Evolutionary conservation across 169 alveolate species (phyloP), one percentile per base, ranked within the genome.

Genomic region (Eimeria brunetti): DNA sequence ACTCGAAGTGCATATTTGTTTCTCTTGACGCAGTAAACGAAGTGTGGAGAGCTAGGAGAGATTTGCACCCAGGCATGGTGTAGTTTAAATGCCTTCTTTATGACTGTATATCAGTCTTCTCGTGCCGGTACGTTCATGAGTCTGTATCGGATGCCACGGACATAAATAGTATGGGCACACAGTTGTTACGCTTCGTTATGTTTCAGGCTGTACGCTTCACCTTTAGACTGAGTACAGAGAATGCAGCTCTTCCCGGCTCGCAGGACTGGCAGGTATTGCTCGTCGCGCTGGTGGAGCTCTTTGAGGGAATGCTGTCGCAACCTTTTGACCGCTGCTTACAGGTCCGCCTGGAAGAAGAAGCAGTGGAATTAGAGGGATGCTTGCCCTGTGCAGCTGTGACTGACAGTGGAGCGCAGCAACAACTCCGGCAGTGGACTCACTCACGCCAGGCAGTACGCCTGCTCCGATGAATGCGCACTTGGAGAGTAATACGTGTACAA

Each of bases 161-260:
- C 7, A 16, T 20, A 67, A 6, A 67, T 1, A 9, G 44, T 30
- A 16, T 41, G 27, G 76, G 76, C 44, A 67, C 76, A 6, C 44
- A 22, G 3, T 44, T 44, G 27, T 30, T 67, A 67, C 11, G 76
- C 1, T 67, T 30, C 76, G 46, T 30, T 41, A 30, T 67, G 76
- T 44, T n/a, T 67, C 76, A 67, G 76, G 76, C 76, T 67, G 76
- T 67, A 30, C 76, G 76, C 41, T 30, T 27, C 76, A 27, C 46
- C 7, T 67, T 20, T 67, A 67, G 22, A 9, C 16, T 67, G 76
- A 1, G 46, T 20, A 30, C 24, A 67, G 27, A 12, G 76, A 11
- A 67, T 30, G 22, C 2, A 67, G 11, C 71, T 12, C 36, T 60
- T 60, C 36, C 71, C 2, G 36, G 71, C 71, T 1, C 24, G 30